Base-by-base conservation (phyloP, 441 rosid species). In the Syzygium malaccense region DNA sequence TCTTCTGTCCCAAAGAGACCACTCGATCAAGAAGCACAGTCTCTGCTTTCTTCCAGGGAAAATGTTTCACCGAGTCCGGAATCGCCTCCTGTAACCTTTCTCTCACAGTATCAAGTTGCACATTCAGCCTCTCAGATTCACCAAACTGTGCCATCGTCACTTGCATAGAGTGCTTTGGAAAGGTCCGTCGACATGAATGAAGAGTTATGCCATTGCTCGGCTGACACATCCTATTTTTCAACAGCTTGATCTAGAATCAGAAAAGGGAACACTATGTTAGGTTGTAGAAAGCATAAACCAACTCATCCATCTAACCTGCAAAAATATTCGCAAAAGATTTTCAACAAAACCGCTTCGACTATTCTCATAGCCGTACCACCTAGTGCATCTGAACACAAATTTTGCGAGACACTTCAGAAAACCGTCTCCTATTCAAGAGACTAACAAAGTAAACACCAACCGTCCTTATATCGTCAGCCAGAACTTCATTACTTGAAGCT, bases 11-110 rank as follows among this genome's bases (percentile, higher is more conserved):
- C 13, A 87, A 85, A 45, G 88, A 14, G 68, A 90, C 45, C 28
- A 89, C 49, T 62, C 90, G 88, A 88, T 91, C 85, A 25, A 90
- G 80, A 56, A 93, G n/a, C 68, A 71, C 54, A 56, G 88, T 87
- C 68, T 88, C 90, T 2, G 94, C 93, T 88, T 93, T 84, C 87
- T 88, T 88, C 95, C 94, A 94, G 14, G 94, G 94, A 51, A 93
- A 93, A 54, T 90, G 87, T 88, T 91, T 94, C 87, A 93, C 90
- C 0, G 92, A 71, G 8, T 78, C 58, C 9, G 92, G 93, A 55
- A 89, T 87, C 25, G 89, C 87, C 75, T 91, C 93, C 93, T 91
- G 86, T 86, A 94, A 30, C 80, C 86, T 93, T 55, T 92, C 91
- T 55, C 54, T 89, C 18, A 55, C 88, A 32, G 75, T 54, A 86